Base-by-base conservation (phyloP, 345 rosid species). In the Salix brachista region DNA sequence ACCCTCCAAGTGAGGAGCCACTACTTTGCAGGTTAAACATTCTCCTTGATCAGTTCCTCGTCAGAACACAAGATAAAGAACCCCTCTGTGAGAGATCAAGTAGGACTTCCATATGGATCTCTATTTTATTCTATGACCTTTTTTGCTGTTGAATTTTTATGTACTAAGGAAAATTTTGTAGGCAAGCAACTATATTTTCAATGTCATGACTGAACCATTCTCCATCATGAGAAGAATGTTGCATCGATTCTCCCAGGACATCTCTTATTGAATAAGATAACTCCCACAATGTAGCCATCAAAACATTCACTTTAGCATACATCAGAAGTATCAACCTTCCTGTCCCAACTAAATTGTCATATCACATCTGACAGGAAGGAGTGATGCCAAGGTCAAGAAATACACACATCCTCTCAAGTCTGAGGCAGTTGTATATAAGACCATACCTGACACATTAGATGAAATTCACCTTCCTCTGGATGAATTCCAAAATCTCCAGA, bases 401-500 rank as follows among this genome's bases (percentile, higher is more conserved):
- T 23, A n/a, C 21, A 56, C 69, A 67, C 70, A 74, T 21, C 66
- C 11, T 12, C 18, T 28, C 52, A 48, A 72, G 26, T 12, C 48
- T n/a, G 7, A 28, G 64, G 34, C 50, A 32, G 25, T 8, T 18
- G 77, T 34, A 69, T n/a, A 64, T 67, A 34, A 68, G 41, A 77
- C 70, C 17, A 77, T 86, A 90, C 99, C 94, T 95, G 99, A 81
- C 99, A 95, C 99, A 95, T 95, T 32, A 95, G 82, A 77, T 95
- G 99, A 85, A 91, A 95, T 88, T 95, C 97, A 76, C 99, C 99
- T 62, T 95, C 99, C 86, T 93, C 96, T 32, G 99, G 99, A 86
- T 95, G 94, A 75, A 95, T 93, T 68, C 99, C 99, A 79, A 93
- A 90, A 87, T 93, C 96, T 84, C 99, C 97, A 78, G 99, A 95